A percentile compares a stretch with the other conserved stretches of the same genome.
These are phyloP conservation scores for Xylariaceae sp. DNA, from an alignment of 2,329 filamentous ascomycete species.

Conservation along the genomic window DNA sequence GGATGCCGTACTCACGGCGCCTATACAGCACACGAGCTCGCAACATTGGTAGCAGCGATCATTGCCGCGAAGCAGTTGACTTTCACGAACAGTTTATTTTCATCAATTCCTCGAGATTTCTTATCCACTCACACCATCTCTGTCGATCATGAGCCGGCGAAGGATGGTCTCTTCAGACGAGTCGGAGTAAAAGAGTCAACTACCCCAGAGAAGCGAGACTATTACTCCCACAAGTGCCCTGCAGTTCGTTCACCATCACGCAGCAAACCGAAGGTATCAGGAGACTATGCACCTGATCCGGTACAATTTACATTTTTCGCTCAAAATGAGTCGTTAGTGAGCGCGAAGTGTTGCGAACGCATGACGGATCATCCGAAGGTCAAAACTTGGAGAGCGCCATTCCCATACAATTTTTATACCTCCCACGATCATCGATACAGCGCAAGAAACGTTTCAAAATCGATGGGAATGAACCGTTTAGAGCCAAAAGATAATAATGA, in stretches of 20 bases:
- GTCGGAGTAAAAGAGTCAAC: background rate
- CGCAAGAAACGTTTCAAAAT: conserved; percentile 11
- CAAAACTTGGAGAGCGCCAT: background rate
- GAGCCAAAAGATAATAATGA: background rate
- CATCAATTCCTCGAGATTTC: conserved; percentile 16
- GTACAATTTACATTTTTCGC: conserved; percentile 4
- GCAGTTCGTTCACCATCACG: background rate
- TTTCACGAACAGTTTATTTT: conserved; percentile 29
- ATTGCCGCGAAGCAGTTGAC: conserved; percentile 14
- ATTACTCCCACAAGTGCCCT: conserved; percentile 1
- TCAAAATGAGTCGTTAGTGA: background rate
- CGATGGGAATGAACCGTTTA: background rate
- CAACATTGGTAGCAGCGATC: conserved; percentile 2
- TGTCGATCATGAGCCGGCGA: background rate
- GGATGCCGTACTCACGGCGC: conserved; percentile 32
- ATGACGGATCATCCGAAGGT: background rate
- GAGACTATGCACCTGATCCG: background rate
- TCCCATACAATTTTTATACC: conserved; percentile 8
- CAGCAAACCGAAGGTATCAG: background rate
- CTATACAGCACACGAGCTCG: conserved; percentile 20
- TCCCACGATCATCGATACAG: conserved; percentile 12
- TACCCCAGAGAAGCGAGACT: background rate
- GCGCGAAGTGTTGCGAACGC: background rate
- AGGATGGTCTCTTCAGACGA: background rate
- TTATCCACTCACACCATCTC: background rate